A percentile compares a stretch with the other conserved stretches of the same genome.
Evolutionary conservation across 163 green algal genomes (phyloP).

Genomic region (Scenedesmus sp.): DNA sequence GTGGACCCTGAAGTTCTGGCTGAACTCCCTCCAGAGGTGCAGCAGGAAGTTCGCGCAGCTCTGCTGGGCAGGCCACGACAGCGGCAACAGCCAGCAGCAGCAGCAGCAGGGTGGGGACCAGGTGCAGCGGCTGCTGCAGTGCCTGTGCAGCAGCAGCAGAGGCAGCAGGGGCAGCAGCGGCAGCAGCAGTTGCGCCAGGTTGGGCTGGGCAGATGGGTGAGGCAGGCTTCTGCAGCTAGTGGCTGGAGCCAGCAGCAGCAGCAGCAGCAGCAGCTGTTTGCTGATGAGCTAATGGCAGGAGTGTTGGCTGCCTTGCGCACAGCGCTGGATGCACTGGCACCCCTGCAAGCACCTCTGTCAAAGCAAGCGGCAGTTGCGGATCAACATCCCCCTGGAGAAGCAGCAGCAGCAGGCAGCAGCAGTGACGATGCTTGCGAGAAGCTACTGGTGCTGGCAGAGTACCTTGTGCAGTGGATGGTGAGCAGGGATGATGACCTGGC

Average conservation of each 20-base stretch:
- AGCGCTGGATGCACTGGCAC: slow-evolving; percentile 2
- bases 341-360: neutral
- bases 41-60: slow-evolving; percentile 34
- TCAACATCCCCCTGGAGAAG: neutral
- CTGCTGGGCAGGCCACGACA: slow-evolving; percentile 16
- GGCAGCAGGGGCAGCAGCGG: neutral
- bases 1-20: slow-evolving; percentile 55
- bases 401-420: neutral
- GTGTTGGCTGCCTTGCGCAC: neutral
- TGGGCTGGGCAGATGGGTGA: neutral
- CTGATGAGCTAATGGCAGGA: neutral
- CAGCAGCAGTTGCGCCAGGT: neutral
- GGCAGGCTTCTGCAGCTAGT: neutral
- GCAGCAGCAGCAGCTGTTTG: slow-evolving; percentile 45
- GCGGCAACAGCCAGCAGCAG: neutral
- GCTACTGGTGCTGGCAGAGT: slow-evolving; percentile 28
- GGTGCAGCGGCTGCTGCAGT: neutral
- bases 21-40: slow-evolving; percentile 46
- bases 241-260: neutral
- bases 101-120: neutral
- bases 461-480: slow-evolving; percentile 33
- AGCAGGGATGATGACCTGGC: slow-evolving; percentile 15
- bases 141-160: neutral
- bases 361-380: neutral
- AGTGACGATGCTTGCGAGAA: slow-evolving; percentile 13